phyloP scores from a whole-genome alignment of 768 basidiomycete genomes.

The Thelephora ganbajun region DNA sequence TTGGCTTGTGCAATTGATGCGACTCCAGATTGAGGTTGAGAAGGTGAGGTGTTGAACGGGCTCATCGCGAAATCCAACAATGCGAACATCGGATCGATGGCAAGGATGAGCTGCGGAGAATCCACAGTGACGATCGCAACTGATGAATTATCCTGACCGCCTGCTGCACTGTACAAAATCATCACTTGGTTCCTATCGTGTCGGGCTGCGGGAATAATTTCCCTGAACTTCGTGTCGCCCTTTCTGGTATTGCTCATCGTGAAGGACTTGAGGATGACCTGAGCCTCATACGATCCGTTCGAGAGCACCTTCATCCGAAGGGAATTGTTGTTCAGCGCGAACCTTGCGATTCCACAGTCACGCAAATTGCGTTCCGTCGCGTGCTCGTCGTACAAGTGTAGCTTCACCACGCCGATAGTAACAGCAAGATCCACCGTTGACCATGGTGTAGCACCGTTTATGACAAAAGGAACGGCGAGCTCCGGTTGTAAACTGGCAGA shows the following conservation, averaged over 20 bases:
- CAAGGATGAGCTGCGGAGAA: slow-evolving; percentile 84
- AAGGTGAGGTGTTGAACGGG: slow-evolving; percentile 21
- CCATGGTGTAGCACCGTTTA: slow-evolving; percentile 28
- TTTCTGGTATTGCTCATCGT: slow-evolving; percentile 82
- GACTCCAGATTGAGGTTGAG: not conserved
- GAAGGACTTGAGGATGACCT: slow-evolving; percentile 80
- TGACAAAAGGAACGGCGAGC: slow-evolving; percentile 16
- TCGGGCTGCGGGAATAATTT: slow-evolving; percentile 86
- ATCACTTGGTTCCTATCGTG: slow-evolving; percentile 89
- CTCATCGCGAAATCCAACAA: slow-evolving; percentile 75
- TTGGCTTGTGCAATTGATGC: slow-evolving; percentile 8
- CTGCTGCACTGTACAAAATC: slow-evolving; percentile 74
- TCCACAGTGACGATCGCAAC: slow-evolving; percentile 83
- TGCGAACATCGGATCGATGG: slow-evolving; percentile 82
- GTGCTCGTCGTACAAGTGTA: slow-evolving; percentile 71
- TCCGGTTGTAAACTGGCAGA: slow-evolving; percentile 43
- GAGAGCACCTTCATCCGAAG: slow-evolving; percentile 72
- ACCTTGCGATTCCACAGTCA: slow-evolving; percentile 72
- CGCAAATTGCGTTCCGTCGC: slow-evolving; percentile 50
- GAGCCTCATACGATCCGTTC: slow-evolving; percentile 76
- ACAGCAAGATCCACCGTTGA: slow-evolving; percentile 63
- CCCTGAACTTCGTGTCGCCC: slow-evolving; percentile 74
- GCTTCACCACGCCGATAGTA: slow-evolving; percentile 51
- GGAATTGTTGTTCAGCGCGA: slow-evolving; percentile 68
- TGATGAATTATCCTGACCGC: slow-evolving; percentile 38